phyloP scores from a whole-genome alignment of 1,284 basidiomycete species.

The Papiliotrema terrestris region DNA sequence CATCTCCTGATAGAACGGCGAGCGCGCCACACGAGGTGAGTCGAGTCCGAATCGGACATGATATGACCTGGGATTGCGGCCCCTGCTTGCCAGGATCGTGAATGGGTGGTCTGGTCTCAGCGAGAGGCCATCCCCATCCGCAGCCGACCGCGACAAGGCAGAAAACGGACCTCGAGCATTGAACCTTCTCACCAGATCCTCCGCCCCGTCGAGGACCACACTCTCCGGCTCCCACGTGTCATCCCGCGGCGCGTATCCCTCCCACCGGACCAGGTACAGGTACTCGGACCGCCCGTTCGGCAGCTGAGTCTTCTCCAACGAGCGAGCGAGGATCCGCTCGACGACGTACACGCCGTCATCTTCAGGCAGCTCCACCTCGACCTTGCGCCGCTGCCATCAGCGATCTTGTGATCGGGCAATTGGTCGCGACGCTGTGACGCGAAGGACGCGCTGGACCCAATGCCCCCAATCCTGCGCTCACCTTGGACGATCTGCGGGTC shows the following conservation, averaged over 20 bases:
- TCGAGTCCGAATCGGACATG: slow-evolving; percentile 19
- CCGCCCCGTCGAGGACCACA: slow-evolving; percentile 53
- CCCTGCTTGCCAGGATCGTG: slow-evolving; percentile 13
- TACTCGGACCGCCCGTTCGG: slow-evolving; percentile 16
- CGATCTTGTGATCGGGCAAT: too few species aligned
- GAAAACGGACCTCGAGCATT: slow-evolving; percentile 17
- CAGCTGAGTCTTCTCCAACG: slow-evolving; percentile 8
- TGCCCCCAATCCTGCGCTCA: too few species aligned
- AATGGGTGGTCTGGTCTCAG: slow-evolving; percentile 17
- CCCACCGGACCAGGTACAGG: slow-evolving; percentile 60
- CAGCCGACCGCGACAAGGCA: not conserved
- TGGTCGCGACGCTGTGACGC: too few species aligned
- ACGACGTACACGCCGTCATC: slow-evolving; percentile 8
- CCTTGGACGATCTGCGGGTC: too few species aligned
- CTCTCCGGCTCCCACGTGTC: slow-evolving; percentile 62
- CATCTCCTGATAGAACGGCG: slow-evolving; percentile 16
- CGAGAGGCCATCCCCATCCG: too few species aligned
- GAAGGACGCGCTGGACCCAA: too few species aligned
- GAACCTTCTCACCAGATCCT: slow-evolving; percentile 49
- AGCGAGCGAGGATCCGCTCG: slow-evolving; percentile 26
- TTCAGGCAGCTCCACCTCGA: not conserved
- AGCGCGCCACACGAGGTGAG: slow-evolving; percentile 1
- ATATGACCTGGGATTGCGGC: slow-evolving; percentile 4
- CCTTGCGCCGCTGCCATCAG: too few species aligned
- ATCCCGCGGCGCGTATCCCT: slow-evolving; percentile 57